Conservation (phyloP, 2,329 filamentous ascomycete genomes). For the Ceratocystis smalleyi region DNA sequence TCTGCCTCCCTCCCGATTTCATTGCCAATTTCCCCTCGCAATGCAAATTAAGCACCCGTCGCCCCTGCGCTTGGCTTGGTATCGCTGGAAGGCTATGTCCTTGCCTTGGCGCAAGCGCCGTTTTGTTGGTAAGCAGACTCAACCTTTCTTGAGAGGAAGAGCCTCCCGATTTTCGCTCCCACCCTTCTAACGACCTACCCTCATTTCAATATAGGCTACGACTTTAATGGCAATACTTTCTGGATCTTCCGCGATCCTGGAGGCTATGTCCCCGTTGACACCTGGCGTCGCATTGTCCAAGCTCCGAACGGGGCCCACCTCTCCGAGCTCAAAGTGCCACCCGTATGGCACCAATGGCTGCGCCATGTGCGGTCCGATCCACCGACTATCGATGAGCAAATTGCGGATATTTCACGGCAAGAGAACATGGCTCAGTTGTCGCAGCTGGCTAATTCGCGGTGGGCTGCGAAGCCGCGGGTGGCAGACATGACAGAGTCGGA, state of each 20-base stretch:
- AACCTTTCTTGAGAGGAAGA: not conserved
- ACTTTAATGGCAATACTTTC: conserved; percentile 51
- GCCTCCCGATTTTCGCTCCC: not conserved
- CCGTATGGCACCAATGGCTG: conserved; percentile 55
- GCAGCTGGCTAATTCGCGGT: conserved; percentile 46
- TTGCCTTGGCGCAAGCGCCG: conserved; percentile 50
- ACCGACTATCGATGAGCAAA: conserved; percentile 43
- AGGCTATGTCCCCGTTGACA: conserved; percentile 24
- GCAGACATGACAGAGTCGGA: conserved; percentile 27
- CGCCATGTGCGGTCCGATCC: conserved; percentile 41
- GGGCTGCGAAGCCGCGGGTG: conserved; percentile 43
- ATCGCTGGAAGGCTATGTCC: conserved; percentile 45
- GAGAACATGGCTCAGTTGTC: conserved; percentile 40
- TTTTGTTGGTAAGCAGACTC: conserved; percentile 37
- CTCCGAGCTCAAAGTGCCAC: conserved; percentile 41
- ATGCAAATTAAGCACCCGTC: conserved; percentile 16
- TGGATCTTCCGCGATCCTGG: conserved; percentile 48
- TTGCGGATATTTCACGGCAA: conserved; percentile 36
- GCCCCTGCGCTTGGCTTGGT: conserved; percentile 32
- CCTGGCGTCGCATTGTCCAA: conserved; percentile 47
- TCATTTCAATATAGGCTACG: conserved; percentile 33
- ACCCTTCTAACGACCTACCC: not conserved
- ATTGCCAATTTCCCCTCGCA: not conserved
- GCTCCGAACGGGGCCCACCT: conserved; percentile 40
- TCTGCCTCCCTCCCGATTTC: not conserved